phyloP scores from a whole-genome alignment of 108 stramenopile species.

The Stephanodiscus triporus region DNA sequence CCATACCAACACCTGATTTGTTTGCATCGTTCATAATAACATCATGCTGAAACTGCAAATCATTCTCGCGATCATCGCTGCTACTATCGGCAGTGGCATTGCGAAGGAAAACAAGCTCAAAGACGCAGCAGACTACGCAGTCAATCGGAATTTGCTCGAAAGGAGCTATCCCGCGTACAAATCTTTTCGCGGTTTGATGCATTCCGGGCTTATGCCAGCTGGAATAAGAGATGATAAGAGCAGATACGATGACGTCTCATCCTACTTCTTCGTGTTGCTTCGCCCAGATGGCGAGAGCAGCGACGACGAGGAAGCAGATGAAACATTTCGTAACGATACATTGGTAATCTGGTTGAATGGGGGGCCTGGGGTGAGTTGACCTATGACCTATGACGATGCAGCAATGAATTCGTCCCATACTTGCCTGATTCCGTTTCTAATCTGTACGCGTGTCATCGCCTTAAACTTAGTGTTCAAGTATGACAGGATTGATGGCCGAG shows the following conservation, averaged over 20 bases:
- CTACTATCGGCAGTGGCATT: neutral
- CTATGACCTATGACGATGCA: neutral
- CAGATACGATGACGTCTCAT: conserved; percentile 29
- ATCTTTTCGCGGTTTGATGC: conserved; percentile 26
- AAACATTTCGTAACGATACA: conserved; percentile 49
- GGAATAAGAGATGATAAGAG: conserved; percentile 6
- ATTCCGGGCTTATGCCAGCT: conserved; percentile 34
- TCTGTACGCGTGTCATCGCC: neutral
- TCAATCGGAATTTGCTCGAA: conserved; percentile 21
- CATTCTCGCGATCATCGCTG: neutral
- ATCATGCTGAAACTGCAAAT: conserved; percentile 6
- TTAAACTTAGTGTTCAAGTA: conserved; percentile 16
- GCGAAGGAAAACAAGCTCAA: neutral
- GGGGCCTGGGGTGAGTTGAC: conserved; percentile 17
- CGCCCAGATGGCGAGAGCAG: conserved; percentile 24
- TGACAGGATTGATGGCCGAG: conserved; percentile 35
- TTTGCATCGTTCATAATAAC: neutral
- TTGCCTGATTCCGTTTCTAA: neutral
- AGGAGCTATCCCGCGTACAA: conserved; percentile 16
- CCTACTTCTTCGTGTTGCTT: conserved; percentile 51
- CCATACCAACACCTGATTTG: neutral
- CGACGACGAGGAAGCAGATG: neutral
- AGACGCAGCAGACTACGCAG: conserved; percentile 14
- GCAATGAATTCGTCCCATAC: neutral
- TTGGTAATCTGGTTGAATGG: conserved; percentile 55